A percentile compares a stretch with the other conserved stretches of the same genome.
phyloP scores from a whole-genome alignment of 2,329 filamentous ascomycete species.

The Trichoderma aggressivum region DNA sequence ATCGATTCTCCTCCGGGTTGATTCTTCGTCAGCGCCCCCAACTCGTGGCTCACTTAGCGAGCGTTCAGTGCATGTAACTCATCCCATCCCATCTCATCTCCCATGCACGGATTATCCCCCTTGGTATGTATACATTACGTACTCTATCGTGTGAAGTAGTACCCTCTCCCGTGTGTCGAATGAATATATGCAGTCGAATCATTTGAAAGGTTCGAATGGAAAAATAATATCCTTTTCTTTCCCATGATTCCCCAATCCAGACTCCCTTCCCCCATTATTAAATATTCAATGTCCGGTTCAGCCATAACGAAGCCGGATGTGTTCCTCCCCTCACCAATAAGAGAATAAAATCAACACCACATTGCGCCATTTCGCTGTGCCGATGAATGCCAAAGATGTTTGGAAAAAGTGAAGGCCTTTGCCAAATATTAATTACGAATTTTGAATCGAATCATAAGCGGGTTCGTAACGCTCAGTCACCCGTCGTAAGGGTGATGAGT shows the following conservation, averaged over 20 bases:
- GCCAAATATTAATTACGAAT: slow-evolving; percentile 33
- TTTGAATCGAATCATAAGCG: slow-evolving; percentile 28
- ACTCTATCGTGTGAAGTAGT: slow-evolving; percentile 35
- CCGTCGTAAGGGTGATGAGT: slow-evolving; percentile 10
- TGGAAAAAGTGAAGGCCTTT: slow-evolving; percentile 26
- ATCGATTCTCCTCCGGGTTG: neutral
- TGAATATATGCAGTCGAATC: slow-evolving; percentile 31
- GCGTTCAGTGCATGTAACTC: slow-evolving; percentile 32
- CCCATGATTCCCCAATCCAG: slow-evolving; percentile 14
- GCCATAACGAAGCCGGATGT: slow-evolving; percentile 29
- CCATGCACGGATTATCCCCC: slow-evolving; percentile 37
- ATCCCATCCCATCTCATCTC: slow-evolving; percentile 21
- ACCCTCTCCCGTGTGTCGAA: slow-evolving; percentile 22
- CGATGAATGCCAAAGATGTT: slow-evolving; percentile 41
- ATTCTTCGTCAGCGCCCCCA: slow-evolving; percentile 20
- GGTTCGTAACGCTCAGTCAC: slow-evolving; percentile 22
- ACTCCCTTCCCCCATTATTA: slow-evolving; percentile 28
- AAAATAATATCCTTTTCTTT: slow-evolving; percentile 14
- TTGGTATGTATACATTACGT: slow-evolving; percentile 39
- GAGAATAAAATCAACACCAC: slow-evolving; percentile 25
- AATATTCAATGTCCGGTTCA: slow-evolving; percentile 26
- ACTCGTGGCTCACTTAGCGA: slow-evolving; percentile 32
- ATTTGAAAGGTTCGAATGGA: slow-evolving; percentile 19
- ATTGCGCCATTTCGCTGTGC: slow-evolving; percentile 41
- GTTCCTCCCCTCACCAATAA: slow-evolving; percentile 24